A percentile compares a stretch with the other conserved stretches of the same genome.
phyloP scores from a whole-genome alignment of 352 stramenopile genomes.

The Phytopythium sindhum region DNA sequence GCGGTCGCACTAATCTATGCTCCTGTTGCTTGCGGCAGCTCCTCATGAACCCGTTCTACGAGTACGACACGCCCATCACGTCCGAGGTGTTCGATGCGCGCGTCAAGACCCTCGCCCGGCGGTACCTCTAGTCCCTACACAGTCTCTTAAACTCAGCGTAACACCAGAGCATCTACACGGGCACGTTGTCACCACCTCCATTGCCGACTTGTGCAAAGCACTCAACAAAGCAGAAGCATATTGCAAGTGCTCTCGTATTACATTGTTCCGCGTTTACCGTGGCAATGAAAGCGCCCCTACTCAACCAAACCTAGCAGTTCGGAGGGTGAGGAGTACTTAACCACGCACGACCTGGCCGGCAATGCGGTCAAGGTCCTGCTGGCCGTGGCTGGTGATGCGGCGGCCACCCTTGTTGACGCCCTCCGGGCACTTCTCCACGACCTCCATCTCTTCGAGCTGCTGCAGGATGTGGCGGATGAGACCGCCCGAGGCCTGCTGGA shows the following conservation, averaged over 20 bases:
- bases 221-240: conserved; percentile 1
- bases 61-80: conserved; percentile 93
- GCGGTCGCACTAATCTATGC: conserved; percentile 5
- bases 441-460: conserved; percentile 98
- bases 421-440: conserved; percentile 94
- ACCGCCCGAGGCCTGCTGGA: conserved; percentile 94
- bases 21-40: conserved; percentile 47
- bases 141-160: not conserved
- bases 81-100: conserved; percentile 92
- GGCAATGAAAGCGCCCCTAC: not conserved
- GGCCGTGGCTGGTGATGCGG: conserved; percentile 95
- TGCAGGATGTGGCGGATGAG: conserved; percentile 98
- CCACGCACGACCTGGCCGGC: conserved; percentile 91
- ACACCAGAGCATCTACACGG: no score
- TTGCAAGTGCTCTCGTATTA: conserved; percentile 12
- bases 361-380: conserved; percentile 99
- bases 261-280: conserved; percentile 3
- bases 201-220: no score
- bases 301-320: not conserved
- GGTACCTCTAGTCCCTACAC: conserved; percentile 65
- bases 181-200: not conserved
- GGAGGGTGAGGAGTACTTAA: conserved; percentile 30
- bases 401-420: conserved; percentile 93
- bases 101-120: conserved; percentile 85
- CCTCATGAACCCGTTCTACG: conserved; percentile 96